Evolutionary conservation across 257 asterid species (phyloP), one percentile per base, ranked within the genome.

Genomic region (Ligustrum vulgare): DNA sequence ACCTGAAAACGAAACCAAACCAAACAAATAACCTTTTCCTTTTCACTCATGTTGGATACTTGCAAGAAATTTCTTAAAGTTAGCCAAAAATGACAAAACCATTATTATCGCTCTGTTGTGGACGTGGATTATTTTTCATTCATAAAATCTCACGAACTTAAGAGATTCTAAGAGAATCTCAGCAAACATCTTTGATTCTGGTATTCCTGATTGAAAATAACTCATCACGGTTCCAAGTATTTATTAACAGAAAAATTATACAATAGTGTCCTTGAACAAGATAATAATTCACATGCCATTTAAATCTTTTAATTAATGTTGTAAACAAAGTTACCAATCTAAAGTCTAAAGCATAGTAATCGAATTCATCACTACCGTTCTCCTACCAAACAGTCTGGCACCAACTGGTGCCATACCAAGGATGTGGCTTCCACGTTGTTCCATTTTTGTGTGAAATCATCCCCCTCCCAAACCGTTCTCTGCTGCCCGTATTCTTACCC

Each of bases 1-100:
- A 88, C 97, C 99, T 94, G 85, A 35, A 72, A 41, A 64, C 54
- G 43, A 12, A 75, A 64, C 54, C 51, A 12, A 75, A 23, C 45
- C 25, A 2, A 58, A 33, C 3, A 51, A 37, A 18, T 56, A 16
- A 25, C 31, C 75, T 9, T 37, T 37, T 8, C 2, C 13, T 37
- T 37, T 9, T 37, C 43, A 37, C 9, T 37, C 43, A 37, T 37
- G 43, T 5, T 37, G 43, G 22, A 49, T 49, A 60, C 13, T 8
- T 1, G 8, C 34, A 60, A 23, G 16, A 23, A 20, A 60, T 1
- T 10, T 60, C 10, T 60, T 10, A 60, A 1, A 34, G 18, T 23
- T 60, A 23, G 32, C 18, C 34, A 60, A 22, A 60, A 9, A 65
- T 67, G 41, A 36, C 68, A 25, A 54, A 54, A 54, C 31, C 63